These are phyloP conservation scores for Boletellus sp. DNA, from an alignment of 1,284 basidiomycete species.

Conservation along the genomic window DNA sequence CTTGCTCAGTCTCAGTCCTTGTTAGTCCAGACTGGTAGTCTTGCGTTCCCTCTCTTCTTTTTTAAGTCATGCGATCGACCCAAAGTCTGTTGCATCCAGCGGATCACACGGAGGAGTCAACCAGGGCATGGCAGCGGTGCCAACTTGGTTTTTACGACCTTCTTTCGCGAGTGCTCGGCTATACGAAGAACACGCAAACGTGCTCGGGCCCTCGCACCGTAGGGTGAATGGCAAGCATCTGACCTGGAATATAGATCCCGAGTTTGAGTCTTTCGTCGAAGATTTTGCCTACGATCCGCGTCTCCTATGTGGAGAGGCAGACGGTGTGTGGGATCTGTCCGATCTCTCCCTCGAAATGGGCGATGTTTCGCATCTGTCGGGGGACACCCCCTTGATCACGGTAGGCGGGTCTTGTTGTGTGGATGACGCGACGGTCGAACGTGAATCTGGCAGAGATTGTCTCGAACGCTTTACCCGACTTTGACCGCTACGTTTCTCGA, in stretches of 20 bases:
- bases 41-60: slow-evolving; percentile 61
- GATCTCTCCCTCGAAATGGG: slow-evolving; percentile 19
- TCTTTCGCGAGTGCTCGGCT: slow-evolving; percentile 48
- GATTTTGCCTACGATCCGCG: slow-evolving; percentile 32
- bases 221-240: slow-evolving; percentile 27
- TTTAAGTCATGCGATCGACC: slow-evolving; percentile 42
- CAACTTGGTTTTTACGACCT: slow-evolving; percentile 52
- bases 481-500: slow-evolving; percentile 83
- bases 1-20: slow-evolving; percentile 3
- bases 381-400: slow-evolving; percentile 21
- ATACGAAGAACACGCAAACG: slow-evolving; percentile 46
- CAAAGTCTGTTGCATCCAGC: slow-evolving; percentile 8
- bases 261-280: slow-evolving; percentile 27
- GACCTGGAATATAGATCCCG: slow-evolving; percentile 31
- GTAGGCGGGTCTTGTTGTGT: slow-evolving; percentile 20
- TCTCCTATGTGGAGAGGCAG: slow-evolving; percentile 11
- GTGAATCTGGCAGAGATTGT: slow-evolving; percentile 38
- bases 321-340: slow-evolving; percentile 23
- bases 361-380: slow-evolving; percentile 11
- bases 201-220: slow-evolving; percentile 28
- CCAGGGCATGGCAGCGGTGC: slow-evolving; percentile 20
- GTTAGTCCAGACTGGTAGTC: slow-evolving; percentile 60
- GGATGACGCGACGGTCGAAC: slow-evolving; percentile 12
- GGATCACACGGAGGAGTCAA: slow-evolving; percentile 10
- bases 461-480: slow-evolving; percentile 65